Conservation (phyloP, 495 filamentous ascomycete genomes). For the Aspergillus sclerotioniger region DNA sequence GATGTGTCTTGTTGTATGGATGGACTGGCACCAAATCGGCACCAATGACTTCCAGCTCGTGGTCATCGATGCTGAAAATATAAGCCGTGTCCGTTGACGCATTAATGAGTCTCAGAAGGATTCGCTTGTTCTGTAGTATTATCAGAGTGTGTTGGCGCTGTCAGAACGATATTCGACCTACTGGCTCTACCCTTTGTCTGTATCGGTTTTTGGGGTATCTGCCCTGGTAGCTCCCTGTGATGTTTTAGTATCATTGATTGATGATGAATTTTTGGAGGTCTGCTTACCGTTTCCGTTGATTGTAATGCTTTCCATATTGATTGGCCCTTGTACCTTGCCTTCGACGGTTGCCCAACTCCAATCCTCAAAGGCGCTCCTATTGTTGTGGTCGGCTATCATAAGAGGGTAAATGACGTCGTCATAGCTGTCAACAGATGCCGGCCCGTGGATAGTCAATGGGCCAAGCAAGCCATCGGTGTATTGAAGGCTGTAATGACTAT, state of each 20-base stretch:
- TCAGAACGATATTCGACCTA: neutral
- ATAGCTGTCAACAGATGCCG: conserved; percentile 56
- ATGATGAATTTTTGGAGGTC: neutral
- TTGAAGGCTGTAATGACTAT: conserved; percentile 65
- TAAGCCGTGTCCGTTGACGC: neutral
- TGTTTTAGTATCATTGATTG: neutral
- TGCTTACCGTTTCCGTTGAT: neutral
- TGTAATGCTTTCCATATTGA: neutral
- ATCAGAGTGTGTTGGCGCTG: neutral
- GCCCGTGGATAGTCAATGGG: conserved; percentile 32
- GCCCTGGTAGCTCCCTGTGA: neutral
- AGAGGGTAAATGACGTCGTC: conserved; percentile 57
- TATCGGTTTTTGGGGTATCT: neutral
- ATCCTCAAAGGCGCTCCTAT: conserved; percentile 5
- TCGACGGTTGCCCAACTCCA: neutral
- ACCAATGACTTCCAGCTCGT: neutral
- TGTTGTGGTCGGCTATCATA: conserved; percentile 51
- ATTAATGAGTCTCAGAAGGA: neutral
- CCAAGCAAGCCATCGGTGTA: conserved; percentile 33
- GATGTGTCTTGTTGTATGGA: neutral
- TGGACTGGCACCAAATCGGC: neutral
- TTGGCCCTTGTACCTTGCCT: neutral
- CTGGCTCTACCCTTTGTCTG: neutral
- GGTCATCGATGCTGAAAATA: neutral
- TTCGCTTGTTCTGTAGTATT: neutral